phyloP scores from a whole-genome alignment of 441 rosid species.

The Macaranga tanarius region DNA sequence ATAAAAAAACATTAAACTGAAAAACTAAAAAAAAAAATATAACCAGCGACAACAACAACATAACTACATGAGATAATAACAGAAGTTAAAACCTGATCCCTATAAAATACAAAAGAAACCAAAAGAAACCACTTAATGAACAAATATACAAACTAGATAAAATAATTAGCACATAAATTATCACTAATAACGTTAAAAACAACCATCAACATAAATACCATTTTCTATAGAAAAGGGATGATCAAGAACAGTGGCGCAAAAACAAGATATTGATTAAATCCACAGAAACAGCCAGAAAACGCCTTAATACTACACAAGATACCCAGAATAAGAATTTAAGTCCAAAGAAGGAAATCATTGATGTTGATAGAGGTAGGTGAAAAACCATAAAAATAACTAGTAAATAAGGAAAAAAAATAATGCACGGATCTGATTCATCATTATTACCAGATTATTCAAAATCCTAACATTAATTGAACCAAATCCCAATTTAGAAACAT shows the following conservation, averaged over 20 bases:
- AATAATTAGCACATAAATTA: not conserved
- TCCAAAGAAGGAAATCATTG: constrained; percentile 8
- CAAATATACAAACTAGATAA: not conserved
- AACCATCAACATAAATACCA: not conserved
- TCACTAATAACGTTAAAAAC: not conserved
- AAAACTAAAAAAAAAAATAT: not conserved
- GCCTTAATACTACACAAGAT: not conserved
- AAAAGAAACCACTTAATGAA: not conserved
- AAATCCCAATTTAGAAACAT: not conserved
- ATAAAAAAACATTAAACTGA: constrained; percentile 21
- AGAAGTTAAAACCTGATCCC: not conserved
- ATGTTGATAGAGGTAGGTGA: not conserved
- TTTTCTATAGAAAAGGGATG: constrained; percentile 1
- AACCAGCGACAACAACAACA: constrained; percentile 5
- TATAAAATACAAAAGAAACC: not conserved
- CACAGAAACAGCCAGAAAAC: not conserved
- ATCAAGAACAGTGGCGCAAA: not conserved
- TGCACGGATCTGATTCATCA: constrained; percentile 9
- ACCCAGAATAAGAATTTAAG: not conserved
- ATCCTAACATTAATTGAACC: not conserved
- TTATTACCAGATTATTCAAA: not conserved
- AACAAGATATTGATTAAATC: not conserved
- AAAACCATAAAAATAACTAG: not conserved
- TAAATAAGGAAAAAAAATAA: not conserved
- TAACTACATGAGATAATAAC: not conserved